Evolutionary conservation across 2,329 filamentous ascomycete genomes (phyloP), one percentile per base, ranked within the genome.

Genomic region (Diplodia mutila): DNA sequence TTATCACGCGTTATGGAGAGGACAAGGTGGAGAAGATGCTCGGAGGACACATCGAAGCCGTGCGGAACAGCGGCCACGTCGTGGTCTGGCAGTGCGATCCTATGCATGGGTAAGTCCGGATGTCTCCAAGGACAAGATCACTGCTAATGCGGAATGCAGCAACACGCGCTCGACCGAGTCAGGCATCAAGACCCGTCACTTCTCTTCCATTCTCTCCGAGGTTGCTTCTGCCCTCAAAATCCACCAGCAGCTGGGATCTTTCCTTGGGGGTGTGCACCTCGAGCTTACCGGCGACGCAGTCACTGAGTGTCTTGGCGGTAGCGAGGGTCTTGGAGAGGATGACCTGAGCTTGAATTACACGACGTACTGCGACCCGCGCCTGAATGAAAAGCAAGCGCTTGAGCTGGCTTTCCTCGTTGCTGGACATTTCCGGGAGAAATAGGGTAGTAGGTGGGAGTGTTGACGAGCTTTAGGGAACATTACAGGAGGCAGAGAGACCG

Each of bases 41-140:
- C 0, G 92, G 93, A 0, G 85, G 83, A 9, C 95, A 98, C 80
- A 98, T 99, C 77, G 88, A 91, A 72, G 93, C 92, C 46, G 94
- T 99, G 29, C 91, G 95, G 78, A 85, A 85, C 73, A 94, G 91
- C 67, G 93, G 85, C 0, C 88, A 90, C 75, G 74, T 85, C 25
- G 93, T 97, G 4, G 92, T 97, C 73, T 98, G 94, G 94, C 95
- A 98, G 82, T 98, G 94, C 81, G 95, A 99, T 80, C 95, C 95
- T 25, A 99, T 99, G 95, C 95, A 99, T 81, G 95, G 95, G 80
- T 80, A 73, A 74, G 77, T 71, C 18, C 53, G 9, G 25, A 51
- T 14, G 11, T 7, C 7, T 6, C 2, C n/a, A 34, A n/a, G 25
- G 23, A 14, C 3, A 25, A 23, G n/a, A 37, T 18, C 18, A 2